Conservation (phyloP, 306 rosid genomes). For the Abrus precatorius region DNA sequence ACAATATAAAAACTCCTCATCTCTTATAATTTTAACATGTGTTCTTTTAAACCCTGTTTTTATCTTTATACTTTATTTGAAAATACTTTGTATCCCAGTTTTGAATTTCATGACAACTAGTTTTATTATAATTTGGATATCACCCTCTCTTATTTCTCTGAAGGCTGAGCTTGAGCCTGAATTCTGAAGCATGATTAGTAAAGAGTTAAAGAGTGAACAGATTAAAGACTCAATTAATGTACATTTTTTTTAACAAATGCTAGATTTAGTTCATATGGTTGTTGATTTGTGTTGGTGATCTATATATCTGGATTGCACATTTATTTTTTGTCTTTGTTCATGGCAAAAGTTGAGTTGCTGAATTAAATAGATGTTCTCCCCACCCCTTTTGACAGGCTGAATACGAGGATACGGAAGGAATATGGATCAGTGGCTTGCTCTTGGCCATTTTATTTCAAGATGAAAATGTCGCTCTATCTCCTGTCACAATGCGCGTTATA, state of each 20-base stretch:
- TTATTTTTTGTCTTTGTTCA: slow-evolving; percentile 31
- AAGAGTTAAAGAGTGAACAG: slow-evolving; percentile 18
- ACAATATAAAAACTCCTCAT: slow-evolving; percentile 14
- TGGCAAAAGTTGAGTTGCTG: slow-evolving; percentile 48
- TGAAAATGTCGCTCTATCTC: slow-evolving; percentile 63
- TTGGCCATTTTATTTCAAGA: slow-evolving; percentile 92
- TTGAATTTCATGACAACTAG: not conserved
- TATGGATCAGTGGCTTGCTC: slow-evolving; percentile 91
- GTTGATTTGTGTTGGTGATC: slow-evolving; percentile 27
- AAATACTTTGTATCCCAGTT: not conserved
- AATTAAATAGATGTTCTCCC: slow-evolving; percentile 41
- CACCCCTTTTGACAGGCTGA: slow-evolving; percentile 70
- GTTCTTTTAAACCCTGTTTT: not conserved
- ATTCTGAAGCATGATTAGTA: slow-evolving; percentile 38
- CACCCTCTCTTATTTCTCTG: slow-evolving; percentile 30
- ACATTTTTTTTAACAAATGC: slow-evolving; percentile 3
- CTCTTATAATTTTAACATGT: slow-evolving; percentile 24
- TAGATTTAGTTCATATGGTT: slow-evolving; percentile 36
- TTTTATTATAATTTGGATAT: slow-evolving; percentile 12
- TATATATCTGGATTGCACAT: slow-evolving; percentile 26
- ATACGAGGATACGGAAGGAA: slow-evolving; percentile 85
- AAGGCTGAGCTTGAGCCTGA: slow-evolving; percentile 11
- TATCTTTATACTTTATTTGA: not conserved
- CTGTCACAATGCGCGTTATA: slow-evolving; percentile 75
- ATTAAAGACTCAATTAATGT: slow-evolving; percentile 33